A percentile compares a stretch with the other conserved stretches of the same genome.
phyloP scores from a whole-genome alignment of 2,329 filamentous ascomycete species.

The Onygena corvina region DNA sequence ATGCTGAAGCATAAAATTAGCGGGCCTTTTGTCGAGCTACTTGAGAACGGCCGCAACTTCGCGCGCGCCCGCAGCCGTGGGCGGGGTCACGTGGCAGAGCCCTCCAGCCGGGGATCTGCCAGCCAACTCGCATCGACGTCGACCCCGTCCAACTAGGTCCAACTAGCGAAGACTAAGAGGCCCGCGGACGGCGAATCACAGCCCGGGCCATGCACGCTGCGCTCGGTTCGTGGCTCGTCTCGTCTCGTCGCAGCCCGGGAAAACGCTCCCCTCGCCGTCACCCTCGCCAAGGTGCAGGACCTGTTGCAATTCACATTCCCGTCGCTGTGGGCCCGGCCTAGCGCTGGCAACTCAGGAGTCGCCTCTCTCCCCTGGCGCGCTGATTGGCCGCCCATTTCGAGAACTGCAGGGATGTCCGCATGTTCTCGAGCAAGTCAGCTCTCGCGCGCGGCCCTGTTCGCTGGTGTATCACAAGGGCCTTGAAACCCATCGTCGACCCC shows the following conservation, averaged over 20 bases:
- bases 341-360: slow-evolving; percentile 1
- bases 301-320: not conserved
- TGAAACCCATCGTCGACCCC: not conserved
- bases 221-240: too few relatives aligned
- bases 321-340: slow-evolving; percentile 1
- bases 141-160: too few relatives aligned
- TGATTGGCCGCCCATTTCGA: slow-evolving; percentile 11
- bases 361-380: not conserved
- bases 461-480: not conserved
- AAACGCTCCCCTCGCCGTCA: too few relatives aligned
- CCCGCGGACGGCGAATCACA: too few relatives aligned
- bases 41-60: slow-evolving; percentile 1
- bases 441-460: not conserved
- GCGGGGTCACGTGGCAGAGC: slow-evolving; percentile 3
- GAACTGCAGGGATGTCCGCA: slow-evolving; percentile 10
- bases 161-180: too few relatives aligned
- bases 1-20: not conserved
- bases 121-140: not conserved
- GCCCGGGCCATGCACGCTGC: too few relatives aligned
- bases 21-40: not conserved
- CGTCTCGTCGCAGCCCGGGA: too few relatives aligned
- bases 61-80: not conserved
- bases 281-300: not conserved
- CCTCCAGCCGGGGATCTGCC: slow-evolving; percentile 4
- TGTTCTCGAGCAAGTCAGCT: slow-evolving; percentile 3